Evolutionary conservation across 768 basidiomycete species (phyloP).

Genomic region (Psilocybe cubensis): DNA sequence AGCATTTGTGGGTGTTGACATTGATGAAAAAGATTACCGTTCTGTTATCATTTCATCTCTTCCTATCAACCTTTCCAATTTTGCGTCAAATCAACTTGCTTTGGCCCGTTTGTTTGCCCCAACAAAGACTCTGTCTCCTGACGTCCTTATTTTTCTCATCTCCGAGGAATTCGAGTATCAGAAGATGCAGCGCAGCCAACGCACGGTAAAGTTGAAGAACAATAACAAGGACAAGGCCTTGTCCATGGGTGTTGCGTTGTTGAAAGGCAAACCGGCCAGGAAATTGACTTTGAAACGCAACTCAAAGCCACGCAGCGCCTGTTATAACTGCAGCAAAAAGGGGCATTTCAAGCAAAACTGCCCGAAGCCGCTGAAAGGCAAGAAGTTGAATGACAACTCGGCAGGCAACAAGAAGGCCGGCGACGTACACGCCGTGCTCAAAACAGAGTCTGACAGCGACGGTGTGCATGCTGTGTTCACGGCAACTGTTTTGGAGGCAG

Average conservation of each 20-base stretch:
- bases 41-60: constrained; percentile 32
- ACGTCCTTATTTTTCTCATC: too few species aligned
- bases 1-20: too few species aligned
- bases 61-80: constrained; percentile 25
- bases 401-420: constrained; percentile 4
- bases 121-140: constrained; percentile 20
- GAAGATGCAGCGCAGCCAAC: too few species aligned
- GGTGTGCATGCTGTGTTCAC: too few species aligned
- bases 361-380: constrained; percentile 3
- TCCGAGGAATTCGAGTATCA: too few species aligned
- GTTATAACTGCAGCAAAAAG: constrained; percentile 30
- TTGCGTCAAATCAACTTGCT: constrained; percentile 24
- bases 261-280: constrained; percentile 7
- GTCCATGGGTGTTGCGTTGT: constrained; percentile 13
- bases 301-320: constrained; percentile 7
- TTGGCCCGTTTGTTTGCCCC: constrained; percentile 15
- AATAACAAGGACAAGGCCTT: too few species aligned
- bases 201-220: too few species aligned
- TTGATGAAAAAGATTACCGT: too few species aligned
- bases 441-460: too few species aligned
- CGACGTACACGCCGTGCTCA: too few species aligned
- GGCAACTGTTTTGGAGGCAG: too few species aligned
- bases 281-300: constrained; percentile 4
- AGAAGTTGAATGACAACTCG: background rate
- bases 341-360: constrained; percentile 26